A percentile compares a stretch with the other conserved stretches of the same genome.
Conservation (phyloP, 139 green algal genomes). For the Chlorella sp. region DNA sequence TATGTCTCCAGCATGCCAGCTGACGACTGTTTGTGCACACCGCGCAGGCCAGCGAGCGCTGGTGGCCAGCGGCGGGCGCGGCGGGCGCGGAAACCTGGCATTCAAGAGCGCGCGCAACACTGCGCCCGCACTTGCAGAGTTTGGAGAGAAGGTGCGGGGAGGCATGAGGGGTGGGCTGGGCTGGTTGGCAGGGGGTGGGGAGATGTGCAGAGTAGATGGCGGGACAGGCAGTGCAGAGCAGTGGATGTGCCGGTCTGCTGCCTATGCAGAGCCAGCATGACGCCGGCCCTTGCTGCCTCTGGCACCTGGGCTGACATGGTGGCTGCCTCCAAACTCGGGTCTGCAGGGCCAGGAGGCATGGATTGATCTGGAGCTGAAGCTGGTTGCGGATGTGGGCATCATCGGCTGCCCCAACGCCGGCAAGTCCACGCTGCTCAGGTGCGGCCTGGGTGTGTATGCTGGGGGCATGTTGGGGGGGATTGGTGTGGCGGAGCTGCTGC, state of each 20-base stretch:
- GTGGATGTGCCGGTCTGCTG: too few species aligned
- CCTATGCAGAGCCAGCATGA: too few species aligned
- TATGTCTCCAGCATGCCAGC: too few species aligned
- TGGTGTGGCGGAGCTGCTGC: too few species aligned
- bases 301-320: too few species aligned
- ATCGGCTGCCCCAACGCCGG: constrained; percentile 95
- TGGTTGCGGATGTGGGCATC: constrained; percentile 96
- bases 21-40: too few species aligned
- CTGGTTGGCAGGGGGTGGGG: too few species aligned
- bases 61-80: constrained; percentile 85
- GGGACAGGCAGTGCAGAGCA: too few species aligned
- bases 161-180: neutral
- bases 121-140: constrained; percentile 73
- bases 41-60: constrained; percentile 68
- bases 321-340: too few species aligned
- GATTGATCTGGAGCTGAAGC: constrained; percentile 94
- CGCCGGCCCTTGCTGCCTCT: too few species aligned
- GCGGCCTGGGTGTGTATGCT: neutral
- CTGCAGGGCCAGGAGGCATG: constrained; percentile 65
- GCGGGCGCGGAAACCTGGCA: constrained; percentile 91
- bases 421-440: constrained; percentile 92
- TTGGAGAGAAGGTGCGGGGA: constrained; percentile 61
- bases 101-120: constrained; percentile 94
- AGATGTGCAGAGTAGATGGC: too few species aligned
- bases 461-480: too few species aligned